Evolutionary conservation across 345 rosid species (phyloP).

Genomic region (Cardamine resedifolia): DNA sequence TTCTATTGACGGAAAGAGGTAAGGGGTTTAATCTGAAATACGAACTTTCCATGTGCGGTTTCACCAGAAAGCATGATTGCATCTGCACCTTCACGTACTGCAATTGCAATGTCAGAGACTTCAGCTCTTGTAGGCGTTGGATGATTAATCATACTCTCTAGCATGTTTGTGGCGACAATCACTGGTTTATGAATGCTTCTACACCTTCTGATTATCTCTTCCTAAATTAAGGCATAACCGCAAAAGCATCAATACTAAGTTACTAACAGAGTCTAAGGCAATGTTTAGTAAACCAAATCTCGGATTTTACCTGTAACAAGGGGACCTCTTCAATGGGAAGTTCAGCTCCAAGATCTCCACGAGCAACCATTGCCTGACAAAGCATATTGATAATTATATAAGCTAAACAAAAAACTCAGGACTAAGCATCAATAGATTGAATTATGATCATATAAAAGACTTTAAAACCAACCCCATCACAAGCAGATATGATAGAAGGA

Average conservation of each 20-base stretch:
- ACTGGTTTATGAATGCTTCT: conserved; percentile 84
- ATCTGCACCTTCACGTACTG: conserved; percentile 95
- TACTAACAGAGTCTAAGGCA: neutral
- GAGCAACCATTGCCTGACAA: conserved; percentile 94
- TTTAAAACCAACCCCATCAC: conserved; percentile 82
- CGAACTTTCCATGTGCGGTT: conserved; percentile 98
- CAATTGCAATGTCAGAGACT: conserved; percentile 95
- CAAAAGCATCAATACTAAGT: neutral
- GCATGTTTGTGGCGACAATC: conserved; percentile 96
- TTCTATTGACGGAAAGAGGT: neutral
- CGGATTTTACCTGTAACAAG: conserved; percentile 68
- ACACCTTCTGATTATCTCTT: conserved; percentile 89
- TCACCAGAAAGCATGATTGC: conserved; percentile 99
- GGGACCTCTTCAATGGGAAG: conserved; percentile 99
- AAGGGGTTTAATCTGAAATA: neutral
- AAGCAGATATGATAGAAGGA: conserved; percentile 81
- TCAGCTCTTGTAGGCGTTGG: conserved; percentile 99
- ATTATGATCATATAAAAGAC: conserved; percentile 12
- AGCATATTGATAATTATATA: neutral
- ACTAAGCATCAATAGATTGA: neutral
- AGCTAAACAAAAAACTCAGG: neutral
- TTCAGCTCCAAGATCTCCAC: conserved; percentile 99
- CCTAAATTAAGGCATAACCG: conserved; percentile 45
- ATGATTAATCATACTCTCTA: conserved; percentile 96
- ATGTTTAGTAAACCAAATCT: neutral